Evolutionary conservation across 2,329 filamentous ascomycete genomes (phyloP), one percentile per base, ranked within the genome.

Genomic region (Karstenula rhodostoma): DNA sequence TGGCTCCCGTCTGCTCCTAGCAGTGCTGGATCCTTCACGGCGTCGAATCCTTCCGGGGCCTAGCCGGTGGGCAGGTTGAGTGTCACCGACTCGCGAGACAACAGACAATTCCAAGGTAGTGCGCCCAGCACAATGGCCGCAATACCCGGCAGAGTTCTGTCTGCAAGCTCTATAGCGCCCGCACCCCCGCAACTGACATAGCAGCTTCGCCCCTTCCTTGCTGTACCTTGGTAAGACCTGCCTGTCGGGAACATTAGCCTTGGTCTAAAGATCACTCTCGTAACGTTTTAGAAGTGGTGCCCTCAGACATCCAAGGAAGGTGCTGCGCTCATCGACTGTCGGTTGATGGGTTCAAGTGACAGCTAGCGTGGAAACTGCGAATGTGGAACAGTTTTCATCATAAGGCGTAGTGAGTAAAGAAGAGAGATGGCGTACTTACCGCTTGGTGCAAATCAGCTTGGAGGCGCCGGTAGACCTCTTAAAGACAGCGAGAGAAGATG

Each of bases 291-390:
- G 23, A 17, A 35, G 5, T 17, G 32, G 33, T 23, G 23, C 25
- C 35, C 27, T 68, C 67, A 70, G 66, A 70, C 67, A 70, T 70
- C 67, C 66, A 70, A 70, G 66, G 67, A 70, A 70, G 67, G 59
- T 61, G 66, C 37, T 56, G 51, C 66, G 63, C 64, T 68, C 67
- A 70, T 49, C 27, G 62, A 32, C 51, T 40, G 17, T n/a, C 61
- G 56, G 59, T 54, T 53, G 37, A 40, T 40, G 46, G 35, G 47
- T 66, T 68, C 68, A 65, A 63, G 49, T 57, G 55, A 59, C 57
- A 58, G 63, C 66, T 70, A 58, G 61, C 64, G 66, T 70, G 66
- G 61, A 70, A 70, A 68, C 67, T 66, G 66, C 67, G 67, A 70
- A 70, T 68, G 53, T 64, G 63, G 63, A 66, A 67, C 35, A 49